Evolutionary conservation across 371 early-diverging fungal genomes (phyloP), one percentile per base, ranked within the genome.

Genomic region (Catenaria anguillulae): DNA sequence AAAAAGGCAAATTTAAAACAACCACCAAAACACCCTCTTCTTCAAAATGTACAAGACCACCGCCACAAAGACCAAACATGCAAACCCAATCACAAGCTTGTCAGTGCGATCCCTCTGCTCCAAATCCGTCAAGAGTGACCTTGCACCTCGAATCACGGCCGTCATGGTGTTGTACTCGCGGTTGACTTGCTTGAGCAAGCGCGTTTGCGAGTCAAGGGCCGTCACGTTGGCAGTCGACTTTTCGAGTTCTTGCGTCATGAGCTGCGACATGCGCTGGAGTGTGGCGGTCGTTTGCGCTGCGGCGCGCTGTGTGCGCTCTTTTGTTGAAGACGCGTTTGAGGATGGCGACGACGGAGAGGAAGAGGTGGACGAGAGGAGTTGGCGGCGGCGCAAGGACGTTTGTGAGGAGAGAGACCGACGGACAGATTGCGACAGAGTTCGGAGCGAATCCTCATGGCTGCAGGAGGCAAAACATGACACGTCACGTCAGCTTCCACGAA

Each of bases 191-290:
- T 69, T 64, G 5, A 87, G 66, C 0, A 81, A 75, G 58, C 70
- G 73, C 2, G 85, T 83, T 0, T 85, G 85, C 48, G 84, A 83
- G 26, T 83, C 84, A 21, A 88, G 70, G 58, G 81, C 71, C 42
- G 75, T 78, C 13, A 81, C 77, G 2, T 82, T 79, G 56, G 80
- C 77, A 2, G 79, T 66, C 55, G 85, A 85, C 36, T 79, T 79
- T 67, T 84, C 86, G 6, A 89, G 70, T 63, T 89, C 89, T 66
- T 79, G 79, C 15, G 81, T 76, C 85, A 89, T 84, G 42, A 87
- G 70, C 40, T 79, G 77, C 23, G 80, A 76, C 0, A 87, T 86
- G 62, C 85, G 78, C 60, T 75, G 71, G 5, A 89, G 70, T 33
- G 83, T 70, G 33, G 79, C 78, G 3, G 86, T 86, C 6, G 84